phyloP scores from a whole-genome alignment of 1,139 yeast species.

The Casaregolazyma suthepensis region DNA sequence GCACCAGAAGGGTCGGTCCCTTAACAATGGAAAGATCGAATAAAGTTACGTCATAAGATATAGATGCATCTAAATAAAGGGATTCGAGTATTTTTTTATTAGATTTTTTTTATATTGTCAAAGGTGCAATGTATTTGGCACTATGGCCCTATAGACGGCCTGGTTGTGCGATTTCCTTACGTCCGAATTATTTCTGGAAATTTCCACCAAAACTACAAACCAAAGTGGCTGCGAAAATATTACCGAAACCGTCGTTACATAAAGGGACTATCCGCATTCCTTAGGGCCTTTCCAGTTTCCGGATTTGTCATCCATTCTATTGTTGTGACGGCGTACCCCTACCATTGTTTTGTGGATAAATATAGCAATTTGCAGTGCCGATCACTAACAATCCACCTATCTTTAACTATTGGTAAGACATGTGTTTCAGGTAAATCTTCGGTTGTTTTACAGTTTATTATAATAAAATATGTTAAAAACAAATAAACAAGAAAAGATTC shows the following conservation, averaged over 20 bases:
- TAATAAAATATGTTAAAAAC: not conserved
- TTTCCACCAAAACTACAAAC: not conserved
- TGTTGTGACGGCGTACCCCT: not conserved
- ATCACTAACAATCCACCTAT: not conserved
- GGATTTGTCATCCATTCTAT: not conserved
- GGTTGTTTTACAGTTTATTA: not conserved
- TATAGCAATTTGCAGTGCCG: not conserved
- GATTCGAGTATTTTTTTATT: not conserved
- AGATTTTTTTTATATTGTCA: not conserved
- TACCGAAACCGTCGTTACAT: not conserved
- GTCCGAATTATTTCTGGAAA: not conserved
- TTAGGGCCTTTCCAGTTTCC: not conserved
- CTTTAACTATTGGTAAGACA: not conserved
- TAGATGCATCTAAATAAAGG: not conserved
- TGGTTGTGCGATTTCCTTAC: not conserved
- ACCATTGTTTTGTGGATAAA: not conserved
- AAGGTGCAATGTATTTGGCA: not conserved
- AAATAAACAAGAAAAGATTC: not conserved
- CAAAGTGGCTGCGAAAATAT: not conserved
- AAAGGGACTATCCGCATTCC: not conserved
- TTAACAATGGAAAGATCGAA: not conserved
- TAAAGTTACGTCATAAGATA: not conserved
- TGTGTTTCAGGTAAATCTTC: not conserved
- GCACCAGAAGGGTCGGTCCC: not conserved
- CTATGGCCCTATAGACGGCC: not conserved